These are phyloP conservation scores for Beauveria bassiana DNA, from an alignment of 2,329 filamentous ascomycete species.

Conservation along the genomic window DNA sequence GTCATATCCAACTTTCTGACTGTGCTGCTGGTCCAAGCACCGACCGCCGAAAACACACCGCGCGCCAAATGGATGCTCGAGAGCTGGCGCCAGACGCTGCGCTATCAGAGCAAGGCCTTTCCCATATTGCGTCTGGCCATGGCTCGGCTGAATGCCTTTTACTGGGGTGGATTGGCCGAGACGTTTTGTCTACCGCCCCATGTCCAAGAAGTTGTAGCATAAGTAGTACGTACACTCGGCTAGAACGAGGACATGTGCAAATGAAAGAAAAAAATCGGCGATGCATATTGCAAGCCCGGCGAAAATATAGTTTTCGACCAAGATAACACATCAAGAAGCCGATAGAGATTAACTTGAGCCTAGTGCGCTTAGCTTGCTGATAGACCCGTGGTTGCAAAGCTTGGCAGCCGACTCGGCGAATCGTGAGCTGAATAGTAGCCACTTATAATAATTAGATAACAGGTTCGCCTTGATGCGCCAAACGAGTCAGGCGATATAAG, in stretches of 20 bases:
- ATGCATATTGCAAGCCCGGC: background rate
- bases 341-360: no score
- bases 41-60: slow-evolving; percentile 11
- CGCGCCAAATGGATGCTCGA: slow-evolving; percentile 14
- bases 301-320: background rate
- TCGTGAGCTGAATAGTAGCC: background rate
- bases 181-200: slow-evolving; percentile 13
- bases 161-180: slow-evolving; percentile 12
- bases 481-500: slow-evolving; percentile 7
- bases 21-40: slow-evolving; percentile 14
- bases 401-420: background rate
- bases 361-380: background rate
- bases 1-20: slow-evolving; percentile 15
- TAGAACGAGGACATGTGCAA: background rate
- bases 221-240: no score
- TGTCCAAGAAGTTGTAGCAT: slow-evolving; percentile 8
- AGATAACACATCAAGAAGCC: no score
- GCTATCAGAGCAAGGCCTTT: slow-evolving; percentile 13
- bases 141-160: slow-evolving; percentile 12
- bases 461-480: background rate
- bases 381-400: background rate
- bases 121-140: slow-evolving; percentile 12
- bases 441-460: background rate
- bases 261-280: background rate
- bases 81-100: slow-evolving; percentile 11